Conservation (phyloP, 116 monocot genomes). For the Iris pallida region DNA sequence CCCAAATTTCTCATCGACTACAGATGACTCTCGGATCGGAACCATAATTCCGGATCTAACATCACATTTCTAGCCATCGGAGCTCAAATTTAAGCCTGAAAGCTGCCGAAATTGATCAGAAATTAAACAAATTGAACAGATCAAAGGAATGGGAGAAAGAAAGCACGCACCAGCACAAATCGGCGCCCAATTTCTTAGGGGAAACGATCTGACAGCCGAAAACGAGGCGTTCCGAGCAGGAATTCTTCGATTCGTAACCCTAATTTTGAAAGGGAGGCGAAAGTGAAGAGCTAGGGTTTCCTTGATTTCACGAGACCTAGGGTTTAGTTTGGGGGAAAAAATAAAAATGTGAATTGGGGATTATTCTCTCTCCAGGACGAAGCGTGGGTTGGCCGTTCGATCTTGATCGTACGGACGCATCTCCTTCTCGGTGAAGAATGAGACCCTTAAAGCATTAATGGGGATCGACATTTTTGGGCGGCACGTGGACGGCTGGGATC, state of each 20-base stretch:
- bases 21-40: constrained; percentile 19
- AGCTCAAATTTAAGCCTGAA: constrained; percentile 15
- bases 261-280: not conserved
- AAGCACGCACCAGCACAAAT: constrained; percentile 40
- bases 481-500: constrained; percentile 16
- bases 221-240: not conserved
- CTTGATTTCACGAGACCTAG: constrained; percentile 32
- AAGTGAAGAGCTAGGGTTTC: constrained; percentile 56
- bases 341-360: not conserved
- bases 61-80: constrained; percentile 18
- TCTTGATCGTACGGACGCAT: constrained; percentile 27
- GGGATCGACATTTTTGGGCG: not conserved
- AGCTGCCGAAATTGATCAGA: constrained; percentile 1
- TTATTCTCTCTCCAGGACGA: constrained; percentile 6
- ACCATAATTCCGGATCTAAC: constrained; percentile 42
- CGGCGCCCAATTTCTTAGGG: constrained; percentile 16
- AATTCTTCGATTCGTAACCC: constrained; percentile 28
- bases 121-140: constrained; percentile 1
- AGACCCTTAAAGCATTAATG: not conserved
- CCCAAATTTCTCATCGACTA: constrained; percentile 40
- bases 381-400: constrained; percentile 20
- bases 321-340: constrained; percentile 23
- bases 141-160: constrained; percentile 3
- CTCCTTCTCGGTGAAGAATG: not conserved
- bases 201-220: constrained; percentile 15